Evolutionary conservation across 768 basidiomycete genomes (phyloP).

Genomic region (Podaxis mareebaensis): DNA sequence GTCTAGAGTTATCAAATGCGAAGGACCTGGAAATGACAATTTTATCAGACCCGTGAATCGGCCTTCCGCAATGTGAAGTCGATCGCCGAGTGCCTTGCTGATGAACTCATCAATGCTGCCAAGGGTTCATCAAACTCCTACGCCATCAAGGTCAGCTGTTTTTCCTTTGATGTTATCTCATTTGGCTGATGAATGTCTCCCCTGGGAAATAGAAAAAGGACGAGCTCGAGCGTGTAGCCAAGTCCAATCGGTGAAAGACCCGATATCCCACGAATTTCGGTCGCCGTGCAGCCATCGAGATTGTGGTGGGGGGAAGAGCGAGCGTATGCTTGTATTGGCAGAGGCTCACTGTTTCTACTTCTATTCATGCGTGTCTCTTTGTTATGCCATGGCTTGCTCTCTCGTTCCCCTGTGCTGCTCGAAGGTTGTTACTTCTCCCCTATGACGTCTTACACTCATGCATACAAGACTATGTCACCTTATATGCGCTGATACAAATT

Average conservation of each 20-base stretch:
- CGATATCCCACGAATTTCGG: constrained; percentile 4
- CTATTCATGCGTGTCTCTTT: constrained; percentile 7
- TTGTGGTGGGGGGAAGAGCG: not conserved
- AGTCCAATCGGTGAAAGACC: constrained; percentile 94
- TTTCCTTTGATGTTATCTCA: not conserved
- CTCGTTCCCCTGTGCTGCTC: not conserved
- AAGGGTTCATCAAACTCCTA: constrained; percentile 99
- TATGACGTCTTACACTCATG: constrained; percentile 1
- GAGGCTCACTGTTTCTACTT: not conserved
- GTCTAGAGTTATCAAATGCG: constrained; percentile 29
- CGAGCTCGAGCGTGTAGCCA: constrained; percentile 99
- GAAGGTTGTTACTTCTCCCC: not conserved
- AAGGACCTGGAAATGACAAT: not conserved
- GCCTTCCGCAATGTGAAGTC: constrained; percentile 99
- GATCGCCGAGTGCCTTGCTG: constrained; percentile 97
- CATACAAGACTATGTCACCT: constrained; percentile 1
- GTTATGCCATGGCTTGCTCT: constrained; percentile 10
- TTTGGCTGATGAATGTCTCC: constrained; percentile 10
- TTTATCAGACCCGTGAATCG: constrained; percentile 89
- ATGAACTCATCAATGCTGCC: constrained; percentile 99
- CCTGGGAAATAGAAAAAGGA: constrained; percentile 81
- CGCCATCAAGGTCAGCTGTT: constrained; percentile 85
- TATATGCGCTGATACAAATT: not conserved
- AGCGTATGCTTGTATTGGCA: constrained; percentile 22
- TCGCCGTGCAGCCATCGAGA: constrained; percentile 13